Evolutionary conservation across 192 early-diverging fungal genomes (phyloP).

Genomic region (Haplosporangium gracile): DNA sequence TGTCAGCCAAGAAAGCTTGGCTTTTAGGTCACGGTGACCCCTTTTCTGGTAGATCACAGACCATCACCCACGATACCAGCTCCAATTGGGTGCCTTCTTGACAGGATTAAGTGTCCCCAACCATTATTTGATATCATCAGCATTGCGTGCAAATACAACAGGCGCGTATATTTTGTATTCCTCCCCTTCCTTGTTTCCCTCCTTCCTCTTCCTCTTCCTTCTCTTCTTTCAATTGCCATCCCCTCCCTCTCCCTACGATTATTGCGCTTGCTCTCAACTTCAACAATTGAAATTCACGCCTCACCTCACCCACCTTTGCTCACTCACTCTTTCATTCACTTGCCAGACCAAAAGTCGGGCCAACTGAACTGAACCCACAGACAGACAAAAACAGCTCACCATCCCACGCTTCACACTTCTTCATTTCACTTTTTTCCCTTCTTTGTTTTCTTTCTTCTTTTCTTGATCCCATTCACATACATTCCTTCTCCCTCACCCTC

Average conservation of each 20-base stretch:
- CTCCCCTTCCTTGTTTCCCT: not conserved
- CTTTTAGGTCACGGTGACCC: no score
- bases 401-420: not conserved
- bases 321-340: not conserved
- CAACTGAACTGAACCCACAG: not conserved
- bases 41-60: no score
- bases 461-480: no score
- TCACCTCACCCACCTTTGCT: no score
- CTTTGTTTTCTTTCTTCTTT: not conserved
- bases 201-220: not conserved
- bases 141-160: no score
- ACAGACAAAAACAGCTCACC: not conserved
- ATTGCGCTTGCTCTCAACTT: not conserved
- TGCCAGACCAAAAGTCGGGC: not conserved
- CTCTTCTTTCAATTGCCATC: not conserved
- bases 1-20: no score
- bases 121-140: no score
- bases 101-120: no score
- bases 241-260: not conserved
- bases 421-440: not conserved
- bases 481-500: no score
- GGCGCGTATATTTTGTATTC: no score
- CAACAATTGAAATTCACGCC: not conserved
- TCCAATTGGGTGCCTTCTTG: no score
- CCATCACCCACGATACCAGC: no score